Base-by-base conservation (phyloP, 2,329 filamentous ascomycete genomes). In the Monilinia laxa region DNA sequence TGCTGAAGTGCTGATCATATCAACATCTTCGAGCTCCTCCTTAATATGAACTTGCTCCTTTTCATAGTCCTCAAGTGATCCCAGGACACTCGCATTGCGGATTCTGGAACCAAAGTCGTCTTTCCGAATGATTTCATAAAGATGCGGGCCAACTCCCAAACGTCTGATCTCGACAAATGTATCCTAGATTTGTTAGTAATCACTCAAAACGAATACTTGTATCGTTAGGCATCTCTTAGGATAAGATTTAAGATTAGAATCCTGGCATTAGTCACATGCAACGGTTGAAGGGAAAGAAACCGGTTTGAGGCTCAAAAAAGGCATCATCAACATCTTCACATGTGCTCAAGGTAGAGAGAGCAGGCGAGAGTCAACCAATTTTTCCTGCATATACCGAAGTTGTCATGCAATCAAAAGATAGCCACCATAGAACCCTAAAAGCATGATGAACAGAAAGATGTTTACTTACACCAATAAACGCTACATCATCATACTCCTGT, bases 91-190 rank as follows among this genome's bases (percentile, higher is more conserved):
- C 5, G 92, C 92, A 73, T 92, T 90, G 68, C 90, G 83, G 70
- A 98, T 97, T 54, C 87, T 85, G 42, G 87, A 85, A 64, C 88
- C 87, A 76, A 98, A 94, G 75, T 97, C 88, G 52, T 84, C 83
- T 77, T 93, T 96, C 68, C 85, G 85, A n/a, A 85, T 82, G n/a
- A 97, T 81, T 74, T 92, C 87, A 70, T 88, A 85, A 31, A 97
- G 83, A 73, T 90, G 88, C 1, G 88, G 88, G 74, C 90, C 86
- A 55, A 82, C 81, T 6, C 82, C 81, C 2, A 95, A 84, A 76
- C 96, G 90, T 72, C 88, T 90, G 70, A 98, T 87, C 71, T 94
- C 89, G 55, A 99, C 84, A 72, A 87, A 91, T 70, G 90, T 85
- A 71, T 96, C 90, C 87, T 90, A 62, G 76, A 74, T 65, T 62